These are phyloP conservation scores for Zygotorulaspora mrakii DNA, from an alignment of 1,139 yeast species.

Conservation along the genomic window DNA sequence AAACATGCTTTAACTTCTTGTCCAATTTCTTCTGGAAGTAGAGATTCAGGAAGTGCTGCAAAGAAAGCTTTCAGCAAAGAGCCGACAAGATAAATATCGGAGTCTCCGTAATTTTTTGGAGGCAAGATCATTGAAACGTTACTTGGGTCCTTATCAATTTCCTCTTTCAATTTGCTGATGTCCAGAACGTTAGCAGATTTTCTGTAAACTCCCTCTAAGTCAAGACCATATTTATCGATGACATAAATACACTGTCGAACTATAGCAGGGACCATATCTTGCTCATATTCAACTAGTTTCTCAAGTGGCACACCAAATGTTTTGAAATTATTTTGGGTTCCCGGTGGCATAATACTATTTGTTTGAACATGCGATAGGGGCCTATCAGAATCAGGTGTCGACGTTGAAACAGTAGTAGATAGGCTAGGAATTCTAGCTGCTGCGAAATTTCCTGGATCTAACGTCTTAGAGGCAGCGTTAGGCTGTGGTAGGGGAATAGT, in stretches of 20 bases:
- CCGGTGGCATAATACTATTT: slow-evolving; percentile 38
- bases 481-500: background rate
- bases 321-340: slow-evolving; percentile 44
- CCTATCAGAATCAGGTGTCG: slow-evolving; percentile 30
- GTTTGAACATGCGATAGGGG: slow-evolving; percentile 36
- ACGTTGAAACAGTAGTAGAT: slow-evolving; percentile 25
- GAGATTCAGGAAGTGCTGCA: slow-evolving; percentile 64
- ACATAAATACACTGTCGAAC: slow-evolving; percentile 86
- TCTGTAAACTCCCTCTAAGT: slow-evolving; percentile 85
- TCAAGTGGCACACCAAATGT: slow-evolving; percentile 83
- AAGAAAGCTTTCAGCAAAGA: slow-evolving; percentile 68
- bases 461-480: slow-evolving; percentile 16
- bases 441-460: slow-evolving; percentile 30
- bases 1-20: slow-evolving; percentile 69
- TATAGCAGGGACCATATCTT: slow-evolving; percentile 86
- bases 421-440: slow-evolving; percentile 25
- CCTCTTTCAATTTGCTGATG: slow-evolving; percentile 65
- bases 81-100: slow-evolving; percentile 70
- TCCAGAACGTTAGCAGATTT: slow-evolving; percentile 75
- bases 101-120: slow-evolving; percentile 52
- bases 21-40: slow-evolving; percentile 56
- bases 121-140: slow-evolving; percentile 56
- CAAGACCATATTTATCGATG: slow-evolving; percentile 76
- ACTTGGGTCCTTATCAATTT: slow-evolving; percentile 76
- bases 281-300: slow-evolving; percentile 71